Base-by-base conservation (phyloP, 441 rosid genomes). In the Pelargonium myrrhifolium region DNA sequence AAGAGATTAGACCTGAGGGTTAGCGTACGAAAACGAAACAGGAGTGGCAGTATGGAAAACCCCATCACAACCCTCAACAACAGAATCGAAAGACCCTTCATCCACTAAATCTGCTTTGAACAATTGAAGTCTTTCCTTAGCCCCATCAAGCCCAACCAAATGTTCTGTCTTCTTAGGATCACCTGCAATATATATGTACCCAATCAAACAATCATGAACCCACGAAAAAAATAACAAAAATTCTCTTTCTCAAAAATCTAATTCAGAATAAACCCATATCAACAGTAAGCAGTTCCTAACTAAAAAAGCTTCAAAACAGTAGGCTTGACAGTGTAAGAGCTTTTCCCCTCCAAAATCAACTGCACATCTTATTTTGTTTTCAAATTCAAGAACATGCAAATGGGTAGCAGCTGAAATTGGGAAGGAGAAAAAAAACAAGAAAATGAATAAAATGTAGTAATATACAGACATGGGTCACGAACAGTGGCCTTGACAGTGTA, bases 21-120 rank as follows among this genome's bases (percentile, higher is more conserved):
- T 74, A 4, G 69, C 26, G 37, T 65, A 69, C 12, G 69, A 51
- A 21, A 76, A n/a, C 42, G 73, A 0, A 9, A 64, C 22, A 21
- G 84, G 86, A 47, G 84, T 71, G 9, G 86, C 86, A 6, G 78
- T 81, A 40, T 85, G 86, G 73, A 85, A 84, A 66, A 81, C 81
- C 58, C 77, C 77, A 6, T 77, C 71, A 55, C 85, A 84, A 3
- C 80, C 87, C 63, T 78, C 76, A 49, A 78, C 76, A 21, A 67
- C 71, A 62, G 75, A 66, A 60, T 80, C 84, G 66, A 80, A 78
- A 8, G 81, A 76, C 11, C 86, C 81, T 66, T 80, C 82, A 49
- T 74, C 79, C 68, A 78, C 10, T 26, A 83, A 60, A 47, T 78
- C 69, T 1, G 87, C 85, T 74, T 81, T 70, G 72, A 77, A 75